These are phyloP conservation scores for Dactylis glomerata DNA, from an alignment of 176 grass and related monocot species.

Conservation along the genomic window DNA sequence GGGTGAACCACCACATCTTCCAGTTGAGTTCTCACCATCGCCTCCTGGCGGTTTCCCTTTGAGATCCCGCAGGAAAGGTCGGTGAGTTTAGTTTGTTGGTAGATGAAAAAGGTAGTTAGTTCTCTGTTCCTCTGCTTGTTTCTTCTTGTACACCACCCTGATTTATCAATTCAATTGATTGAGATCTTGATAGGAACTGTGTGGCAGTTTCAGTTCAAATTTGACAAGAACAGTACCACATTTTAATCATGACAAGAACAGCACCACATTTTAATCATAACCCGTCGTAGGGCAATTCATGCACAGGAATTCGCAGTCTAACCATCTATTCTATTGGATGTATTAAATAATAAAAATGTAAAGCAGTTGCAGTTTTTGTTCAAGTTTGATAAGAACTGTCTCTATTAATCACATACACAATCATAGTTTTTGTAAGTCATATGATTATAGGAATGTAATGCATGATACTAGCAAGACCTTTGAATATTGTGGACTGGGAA, in stretches of 20 bases:
- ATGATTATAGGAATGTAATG: background rate
- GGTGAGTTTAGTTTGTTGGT: constrained; percentile 50
- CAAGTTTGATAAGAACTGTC: constrained; percentile 4
- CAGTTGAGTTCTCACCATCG: constrained; percentile 77
- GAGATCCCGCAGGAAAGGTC: constrained; percentile 66
- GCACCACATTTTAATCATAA: background rate
- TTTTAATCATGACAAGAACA: constrained; percentile 21
- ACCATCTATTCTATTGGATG: constrained; percentile 10
- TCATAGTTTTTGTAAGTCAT: background rate
- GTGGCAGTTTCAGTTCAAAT: constrained; percentile 20
- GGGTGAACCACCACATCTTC: constrained; percentile 68
- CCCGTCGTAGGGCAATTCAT: constrained; percentile 4
- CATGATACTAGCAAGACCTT: constrained; percentile 3
- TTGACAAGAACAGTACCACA: background rate
- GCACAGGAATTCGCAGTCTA: background rate
- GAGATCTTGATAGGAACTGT: constrained; percentile 28
- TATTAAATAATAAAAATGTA: constrained; percentile 35
- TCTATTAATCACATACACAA: background rate
- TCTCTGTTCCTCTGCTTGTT: constrained; percentile 23
- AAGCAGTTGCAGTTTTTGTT: constrained; percentile 24
- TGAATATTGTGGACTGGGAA: background rate
- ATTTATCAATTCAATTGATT: constrained; percentile 40
- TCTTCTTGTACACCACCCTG: constrained; percentile 47
- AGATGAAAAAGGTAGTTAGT: constrained; percentile 30
- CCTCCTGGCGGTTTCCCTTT: constrained; percentile 72